These are phyloP conservation scores for Monosporascus sp. DNA, from an alignment of 2,329 filamentous ascomycete genomes.

Conservation along the genomic window DNA sequence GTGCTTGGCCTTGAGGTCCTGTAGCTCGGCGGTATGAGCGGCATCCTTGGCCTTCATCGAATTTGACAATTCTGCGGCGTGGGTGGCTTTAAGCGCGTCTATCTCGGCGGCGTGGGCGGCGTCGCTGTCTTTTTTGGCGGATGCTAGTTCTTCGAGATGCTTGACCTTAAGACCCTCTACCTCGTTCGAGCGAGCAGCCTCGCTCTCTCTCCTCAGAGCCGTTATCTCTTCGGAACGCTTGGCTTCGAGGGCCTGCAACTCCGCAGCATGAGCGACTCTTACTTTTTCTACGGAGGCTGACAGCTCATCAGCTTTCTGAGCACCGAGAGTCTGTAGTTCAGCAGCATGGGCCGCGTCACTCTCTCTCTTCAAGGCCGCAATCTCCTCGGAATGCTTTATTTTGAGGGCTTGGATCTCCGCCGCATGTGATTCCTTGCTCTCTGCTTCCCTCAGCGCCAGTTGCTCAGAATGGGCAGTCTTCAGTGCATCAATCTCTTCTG, in stretches of 20 bases:
- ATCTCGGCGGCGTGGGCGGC: conserved; percentile 9
- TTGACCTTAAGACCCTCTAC: conserved; percentile 16
- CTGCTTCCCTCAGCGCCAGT: conserved; percentile 1
- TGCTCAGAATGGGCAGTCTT: conserved; percentile 6
- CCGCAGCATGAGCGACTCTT: conserved; percentile 11
- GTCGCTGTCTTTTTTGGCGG: conserved; percentile 10
- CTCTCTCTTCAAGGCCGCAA: conserved; percentile 2
- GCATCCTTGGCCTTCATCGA: conserved; percentile 15
- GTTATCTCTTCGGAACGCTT: conserved; percentile 6
- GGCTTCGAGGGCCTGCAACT: conserved; percentile 5
- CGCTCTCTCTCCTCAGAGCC: conserved; percentile 1
- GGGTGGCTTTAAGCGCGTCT: conserved; percentile 15
- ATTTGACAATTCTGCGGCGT: conserved; percentile 18
- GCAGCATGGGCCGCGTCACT: conserved; percentile 7
- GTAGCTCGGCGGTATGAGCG: conserved; percentile 19
- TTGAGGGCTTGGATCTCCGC: conserved; percentile 6
- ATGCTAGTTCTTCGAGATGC: conserved; percentile 19
- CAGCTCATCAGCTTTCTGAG: conserved; percentile 11
- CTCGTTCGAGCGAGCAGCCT: conserved; percentile 6
- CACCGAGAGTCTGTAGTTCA: conserved; percentile 12
- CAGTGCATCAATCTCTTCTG: conserved; percentile 8
- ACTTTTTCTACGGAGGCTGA: conserved; percentile 11
- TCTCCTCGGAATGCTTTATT: conserved; percentile 9
- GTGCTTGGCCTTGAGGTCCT: conserved; percentile 16
- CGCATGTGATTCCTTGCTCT: conserved; percentile 2